phyloP scores from a whole-genome alignment of 2,329 filamentous ascomycete species.

The Nemania serpens region DNA sequence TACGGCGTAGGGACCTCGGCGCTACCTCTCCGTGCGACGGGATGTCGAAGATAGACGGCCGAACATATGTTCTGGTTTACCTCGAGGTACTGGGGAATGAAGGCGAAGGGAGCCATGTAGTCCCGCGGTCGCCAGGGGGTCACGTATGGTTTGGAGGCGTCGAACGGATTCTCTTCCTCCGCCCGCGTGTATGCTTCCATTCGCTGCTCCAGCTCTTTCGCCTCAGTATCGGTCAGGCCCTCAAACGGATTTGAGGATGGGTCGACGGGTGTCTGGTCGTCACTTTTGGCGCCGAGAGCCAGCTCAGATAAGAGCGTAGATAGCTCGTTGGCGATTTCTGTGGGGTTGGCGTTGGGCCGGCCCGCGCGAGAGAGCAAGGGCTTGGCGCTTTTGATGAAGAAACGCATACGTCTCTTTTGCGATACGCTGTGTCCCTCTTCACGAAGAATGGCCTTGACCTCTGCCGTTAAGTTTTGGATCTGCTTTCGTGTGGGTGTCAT shows the following conservation, averaged over 20 bases:
- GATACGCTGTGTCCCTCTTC: conserved; percentile 65
- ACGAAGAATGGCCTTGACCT: conserved; percentile 65
- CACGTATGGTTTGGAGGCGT: conserved; percentile 79
- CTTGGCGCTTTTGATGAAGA: conserved; percentile 70
- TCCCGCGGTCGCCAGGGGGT: conserved; percentile 88
- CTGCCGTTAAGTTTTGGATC: conserved; percentile 58
- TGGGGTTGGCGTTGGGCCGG: conserved; percentile 40
- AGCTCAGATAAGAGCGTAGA: conserved; percentile 54
- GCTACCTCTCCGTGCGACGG: conserved; percentile 80
- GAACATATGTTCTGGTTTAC: conserved; percentile 97
- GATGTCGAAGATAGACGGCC: conserved; percentile 92
- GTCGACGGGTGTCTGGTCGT: conserved; percentile 31
- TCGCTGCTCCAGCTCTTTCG: conserved; percentile 57
- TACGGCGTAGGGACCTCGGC: conserved; percentile 89
- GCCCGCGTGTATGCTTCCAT: conserved; percentile 64
- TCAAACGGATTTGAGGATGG: conserved; percentile 36
- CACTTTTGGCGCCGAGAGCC: conserved; percentile 41
- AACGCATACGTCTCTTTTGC: conserved; percentile 75
- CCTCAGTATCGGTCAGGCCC: conserved; percentile 57
- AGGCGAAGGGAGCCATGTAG: conserved; percentile 91
- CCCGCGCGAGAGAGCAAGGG: conserved; percentile 62
- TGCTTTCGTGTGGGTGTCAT: conserved; percentile 40
- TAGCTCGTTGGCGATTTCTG: conserved; percentile 59
- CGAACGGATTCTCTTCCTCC: conserved; percentile 75
- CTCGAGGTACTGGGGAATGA: conserved; percentile 93